Conservation (phyloP, 441 rosid species). For the Populus hybrid region DNA sequence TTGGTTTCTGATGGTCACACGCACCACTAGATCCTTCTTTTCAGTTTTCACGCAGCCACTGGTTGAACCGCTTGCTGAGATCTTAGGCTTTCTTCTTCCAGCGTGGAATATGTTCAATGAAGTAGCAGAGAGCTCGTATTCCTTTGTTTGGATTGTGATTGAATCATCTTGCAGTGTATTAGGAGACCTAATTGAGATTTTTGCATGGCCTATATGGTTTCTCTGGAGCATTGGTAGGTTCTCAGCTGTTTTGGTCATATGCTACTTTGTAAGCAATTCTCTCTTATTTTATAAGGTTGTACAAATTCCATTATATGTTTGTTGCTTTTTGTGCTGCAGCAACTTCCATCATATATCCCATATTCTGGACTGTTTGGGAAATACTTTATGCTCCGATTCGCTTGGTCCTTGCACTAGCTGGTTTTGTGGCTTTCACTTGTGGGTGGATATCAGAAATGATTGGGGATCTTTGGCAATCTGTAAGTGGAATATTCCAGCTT, state of each 20-base stretch:
- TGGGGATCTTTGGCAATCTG: constrained; percentile 51
- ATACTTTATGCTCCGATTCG: constrained; percentile 68
- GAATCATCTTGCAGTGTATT: constrained; percentile 47
- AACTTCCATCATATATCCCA: constrained; percentile 51
- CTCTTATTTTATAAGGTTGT: too few species aligned
- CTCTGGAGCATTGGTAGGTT: constrained; percentile 59
- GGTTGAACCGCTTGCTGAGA: constrained; percentile 45
- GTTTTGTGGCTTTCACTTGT: constrained; percentile 41
- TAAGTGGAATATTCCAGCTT: constrained; percentile 48
- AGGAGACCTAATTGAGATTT: constrained; percentile 46
- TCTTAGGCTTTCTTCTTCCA: constrained; percentile 54
- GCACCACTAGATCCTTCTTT: constrained; percentile 56
- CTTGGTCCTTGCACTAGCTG: constrained; percentile 47
- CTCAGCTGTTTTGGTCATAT: constrained; percentile 1
- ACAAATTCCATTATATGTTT: background rate
- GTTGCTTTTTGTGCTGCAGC: constrained; percentile 42
- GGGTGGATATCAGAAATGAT: constrained; percentile 38
- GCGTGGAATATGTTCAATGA: constrained; percentile 54
- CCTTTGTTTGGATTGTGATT: constrained; percentile 44
- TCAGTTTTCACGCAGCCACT: constrained; percentile 59
- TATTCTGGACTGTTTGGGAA: constrained; percentile 68
- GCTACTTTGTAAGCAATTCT: background rate
- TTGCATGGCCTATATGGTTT: constrained; percentile 60
- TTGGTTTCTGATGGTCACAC: constrained; percentile 53
- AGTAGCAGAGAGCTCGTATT: constrained; percentile 44